A percentile compares a stretch with the other conserved stretches of the same genome.
Conservation (phyloP, 176 grass and related monocot genomes). For the sorghum (Sorghum bicolor) region Sorghum_bicolor_NCBIv3 NC_012871.2:67397001-67397500, state of each 20-base stretch:
- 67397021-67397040: conserved; percentile 34
- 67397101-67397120: neutral
- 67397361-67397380: neutral
- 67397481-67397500: neutral
- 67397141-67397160: neutral
- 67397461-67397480: neutral
- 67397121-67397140: neutral
- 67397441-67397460: neutral
- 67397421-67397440: neutral
- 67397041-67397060: conserved; percentile 41
- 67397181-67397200: conserved; percentile 9
- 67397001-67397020: conserved; percentile 37
- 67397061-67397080: conserved; percentile 36
- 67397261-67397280: neutral
- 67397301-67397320: neutral
- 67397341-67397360: neutral
- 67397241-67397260: neutral
- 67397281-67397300: neutral
- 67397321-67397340: neutral
- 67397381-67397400: no score
- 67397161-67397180: conserved; percentile 16
- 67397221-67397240: conserved; percentile 15
- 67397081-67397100: neutral
- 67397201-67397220: neutral
- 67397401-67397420: neutral